Conservation (phyloP, 805 yeast genomes). For the Metschnikowia lochheadii region DNA sequence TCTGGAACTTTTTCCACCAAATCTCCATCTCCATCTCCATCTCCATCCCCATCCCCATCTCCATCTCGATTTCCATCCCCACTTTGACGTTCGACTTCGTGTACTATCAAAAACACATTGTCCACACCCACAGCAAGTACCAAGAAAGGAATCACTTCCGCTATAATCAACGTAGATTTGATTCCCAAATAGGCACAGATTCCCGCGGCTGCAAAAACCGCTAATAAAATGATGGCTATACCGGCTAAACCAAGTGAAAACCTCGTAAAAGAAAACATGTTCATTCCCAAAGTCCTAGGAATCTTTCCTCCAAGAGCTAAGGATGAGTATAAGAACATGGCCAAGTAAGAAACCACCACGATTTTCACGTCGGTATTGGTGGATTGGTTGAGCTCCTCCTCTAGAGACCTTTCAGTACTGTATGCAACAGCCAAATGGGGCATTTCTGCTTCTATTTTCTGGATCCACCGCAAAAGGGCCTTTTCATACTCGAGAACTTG, state of each 20-base stretch:
- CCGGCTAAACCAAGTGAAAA: slow-evolving; percentile 82
- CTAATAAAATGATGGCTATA: slow-evolving; percentile 70
- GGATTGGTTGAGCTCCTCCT: slow-evolving; percentile 77
- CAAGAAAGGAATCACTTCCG: slow-evolving; percentile 93
- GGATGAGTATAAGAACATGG: slow-evolving; percentile 87
- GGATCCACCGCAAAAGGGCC: slow-evolving; percentile 54
- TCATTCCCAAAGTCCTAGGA: slow-evolving; percentile 32
- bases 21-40: too few species aligned
- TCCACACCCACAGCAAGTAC: slow-evolving; percentile 96
- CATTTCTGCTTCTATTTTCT: slow-evolving; percentile 43
- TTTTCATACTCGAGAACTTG: slow-evolving; percentile 63
- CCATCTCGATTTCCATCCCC: slow-evolving; percentile 28
- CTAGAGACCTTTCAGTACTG: slow-evolving; percentile 79
- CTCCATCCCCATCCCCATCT: too few species aligned
- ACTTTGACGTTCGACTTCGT: slow-evolving; percentile 60
- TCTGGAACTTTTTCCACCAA: not conserved
- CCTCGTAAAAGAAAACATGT: slow-evolving; percentile 49
- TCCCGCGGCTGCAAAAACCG: slow-evolving; percentile 82
- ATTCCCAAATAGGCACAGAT: slow-evolving; percentile 70
- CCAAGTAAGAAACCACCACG: slow-evolving; percentile 67
- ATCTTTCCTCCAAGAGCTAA: slow-evolving; percentile 67
- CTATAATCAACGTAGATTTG: slow-evolving; percentile 85
- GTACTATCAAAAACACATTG: slow-evolving; percentile 81
- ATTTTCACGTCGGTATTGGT: slow-evolving; percentile 74
- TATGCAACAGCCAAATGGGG: slow-evolving; percentile 64